Percentiles rank a stretch among this genome's conserved stretches.
Evolutionary conservation across 2,329 filamentous ascomycete genomes (phyloP).

Genomic region (Pleomassaria siparia): DNA sequence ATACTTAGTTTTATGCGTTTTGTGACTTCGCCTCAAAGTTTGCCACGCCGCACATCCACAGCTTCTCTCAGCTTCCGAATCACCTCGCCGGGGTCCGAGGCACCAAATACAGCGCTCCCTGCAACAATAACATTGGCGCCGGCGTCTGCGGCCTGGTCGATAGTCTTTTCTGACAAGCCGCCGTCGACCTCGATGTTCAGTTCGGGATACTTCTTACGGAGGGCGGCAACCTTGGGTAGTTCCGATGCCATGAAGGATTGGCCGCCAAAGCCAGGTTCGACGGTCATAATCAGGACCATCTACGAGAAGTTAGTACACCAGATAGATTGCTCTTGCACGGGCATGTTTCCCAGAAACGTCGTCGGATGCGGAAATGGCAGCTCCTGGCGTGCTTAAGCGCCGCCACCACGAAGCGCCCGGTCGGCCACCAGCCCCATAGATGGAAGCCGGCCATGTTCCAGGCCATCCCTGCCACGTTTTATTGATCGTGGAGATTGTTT

Average conservation of each 20-base stretch:
- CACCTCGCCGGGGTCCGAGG: slow-evolving; percentile 82
- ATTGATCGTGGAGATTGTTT: slow-evolving; percentile 11
- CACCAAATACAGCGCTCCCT: slow-evolving; percentile 92
- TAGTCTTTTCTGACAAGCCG: slow-evolving; percentile 82
- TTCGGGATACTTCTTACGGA: slow-evolving; percentile 82
- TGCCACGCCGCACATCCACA: slow-evolving; percentile 64
- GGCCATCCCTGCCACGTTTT: slow-evolving; percentile 14
- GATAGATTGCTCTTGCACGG: background rate
- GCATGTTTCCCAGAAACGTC: slow-evolving; percentile 18
- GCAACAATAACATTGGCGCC: slow-evolving; percentile 98
- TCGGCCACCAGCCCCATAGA: slow-evolving; percentile 23
- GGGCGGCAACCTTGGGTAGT: slow-evolving; percentile 85
- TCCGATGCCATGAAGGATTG: slow-evolving; percentile 98
- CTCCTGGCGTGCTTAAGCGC: slow-evolving; percentile 35
- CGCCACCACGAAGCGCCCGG: slow-evolving; percentile 28
- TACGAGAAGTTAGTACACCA: slow-evolving; percentile 42
- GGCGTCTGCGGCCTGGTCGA: slow-evolving; percentile 90
- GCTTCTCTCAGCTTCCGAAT: slow-evolving; percentile 78
- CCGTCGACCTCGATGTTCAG: slow-evolving; percentile 98
- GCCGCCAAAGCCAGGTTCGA: slow-evolving; percentile 94
- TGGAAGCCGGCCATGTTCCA: slow-evolving; percentile 14
- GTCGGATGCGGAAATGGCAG: slow-evolving; percentile 17
- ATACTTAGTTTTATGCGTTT: background rate
- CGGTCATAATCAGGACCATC: slow-evolving; percentile 99
- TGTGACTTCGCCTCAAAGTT: slow-evolving; percentile 22